Evolutionary conservation across 2,329 filamentous ascomycete genomes (phyloP).

Genomic region (Fusarium abutilonis): DNA sequence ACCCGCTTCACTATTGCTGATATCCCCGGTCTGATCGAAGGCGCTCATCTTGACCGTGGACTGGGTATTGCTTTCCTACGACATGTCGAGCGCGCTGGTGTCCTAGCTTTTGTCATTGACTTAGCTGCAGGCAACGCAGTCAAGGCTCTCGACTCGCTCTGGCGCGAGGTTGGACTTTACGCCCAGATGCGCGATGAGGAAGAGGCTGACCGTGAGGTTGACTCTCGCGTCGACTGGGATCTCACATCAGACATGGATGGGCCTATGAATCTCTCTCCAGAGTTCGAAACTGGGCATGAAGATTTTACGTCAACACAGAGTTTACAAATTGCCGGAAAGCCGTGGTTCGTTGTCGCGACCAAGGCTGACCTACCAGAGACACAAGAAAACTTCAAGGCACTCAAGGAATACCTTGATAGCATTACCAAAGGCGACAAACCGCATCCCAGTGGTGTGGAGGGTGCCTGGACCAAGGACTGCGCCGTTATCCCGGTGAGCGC

Average conservation of each 20-base stretch:
- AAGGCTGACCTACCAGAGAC: conserved; percentile 88
- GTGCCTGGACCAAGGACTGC: conserved; percentile 68
- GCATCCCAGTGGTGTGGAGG: conserved; percentile 76
- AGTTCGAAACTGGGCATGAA: conserved; percentile 25
- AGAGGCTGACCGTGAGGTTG: conserved; percentile 71
- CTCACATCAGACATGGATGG: conserved; percentile 58
- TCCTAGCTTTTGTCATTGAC: conserved; percentile 94
- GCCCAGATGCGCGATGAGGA: conserved; percentile 79
- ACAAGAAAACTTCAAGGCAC: conserved; percentile 75
- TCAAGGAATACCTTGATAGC: conserved; percentile 75
- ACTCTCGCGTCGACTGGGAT: conserved; percentile 66
- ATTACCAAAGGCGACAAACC: conserved; percentile 69
- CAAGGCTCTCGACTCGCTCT: conserved; percentile 79
- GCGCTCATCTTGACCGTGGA: conserved; percentile 90
- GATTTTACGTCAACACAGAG: conserved; percentile 44
- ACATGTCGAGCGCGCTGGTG: conserved; percentile 91
- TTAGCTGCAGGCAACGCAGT: conserved; percentile 83
- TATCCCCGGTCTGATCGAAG: conserved; percentile 92
- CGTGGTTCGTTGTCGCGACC: conserved; percentile 95
- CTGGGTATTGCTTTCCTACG: conserved; percentile 91
- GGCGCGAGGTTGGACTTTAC: conserved; percentile 91
- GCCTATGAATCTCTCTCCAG: conserved; percentile 42
- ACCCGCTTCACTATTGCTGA: conserved; percentile 93
- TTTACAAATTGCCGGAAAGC: conserved; percentile 89
- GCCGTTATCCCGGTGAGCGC: conserved; percentile 87